Evolutionary conservation across 1,139 yeast species (phyloP), one percentile per base, ranked within the genome.

Genomic region (Lodderomyces orthopsilosis): DNA sequence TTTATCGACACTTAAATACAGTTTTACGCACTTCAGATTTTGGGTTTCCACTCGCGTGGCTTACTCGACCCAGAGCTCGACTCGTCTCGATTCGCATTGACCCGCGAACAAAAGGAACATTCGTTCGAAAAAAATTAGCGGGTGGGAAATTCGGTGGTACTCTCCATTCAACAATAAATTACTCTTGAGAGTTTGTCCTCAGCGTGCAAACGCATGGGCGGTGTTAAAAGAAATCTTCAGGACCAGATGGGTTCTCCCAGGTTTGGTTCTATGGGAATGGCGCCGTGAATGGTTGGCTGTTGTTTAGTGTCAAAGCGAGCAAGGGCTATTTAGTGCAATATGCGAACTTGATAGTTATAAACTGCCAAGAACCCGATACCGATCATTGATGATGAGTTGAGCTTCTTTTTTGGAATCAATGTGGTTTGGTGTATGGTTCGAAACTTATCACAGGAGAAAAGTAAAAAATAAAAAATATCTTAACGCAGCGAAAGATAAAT

Each of bases 131-230:
- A 34, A 43, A 47, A 50, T 38, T 38, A 19, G 75, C 81, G 84
- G 85, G 87, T 82, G 88, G 88, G 88, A 82, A 82, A 82, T 82
- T 82, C 88, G 88, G 88, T 82, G 88, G 77, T 75, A 62, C 81
- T 61, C 86, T 57, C 83, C 81, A 72, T 74, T 79, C 77, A 49
- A 32, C 27, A 24, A 42, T 22, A 23, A 35, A n/a, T 40, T 39
- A 71, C 85, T 80, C 86, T 60, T 79, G 86, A 81, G 86, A 79
- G 85, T 70, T 57, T 30, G 28, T 42, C 50, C 81, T 56, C 54
- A 63, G 83, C 86, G 85, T 75, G 84, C 60, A 75, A 77, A 75
- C 85, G 85, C 79, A 45, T 62, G 84, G 85, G 84, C 82, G 71
- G 68, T 65, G 83, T 81, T 84, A 82, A 79, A 81, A 82, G 86